A percentile compares a stretch with the other conserved stretches of the same genome.
These are phyloP conservation scores for Arthromyces matolae DNA, from an alignment of 768 basidiomycete genomes.

Conservation along the genomic window DNA sequence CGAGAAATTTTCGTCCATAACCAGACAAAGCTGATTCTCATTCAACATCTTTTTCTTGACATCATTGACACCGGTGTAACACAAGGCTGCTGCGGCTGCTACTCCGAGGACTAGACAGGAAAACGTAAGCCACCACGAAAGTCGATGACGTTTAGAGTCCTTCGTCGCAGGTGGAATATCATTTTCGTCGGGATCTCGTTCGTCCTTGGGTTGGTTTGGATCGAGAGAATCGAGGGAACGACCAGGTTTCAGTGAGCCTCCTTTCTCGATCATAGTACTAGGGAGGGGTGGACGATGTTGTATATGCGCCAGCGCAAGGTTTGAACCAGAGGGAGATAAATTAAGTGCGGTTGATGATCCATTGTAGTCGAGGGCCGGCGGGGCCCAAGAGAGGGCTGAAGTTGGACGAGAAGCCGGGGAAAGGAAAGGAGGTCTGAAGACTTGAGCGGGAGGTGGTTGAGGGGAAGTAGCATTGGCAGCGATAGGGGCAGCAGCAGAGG, in stretches of 20 bases:
- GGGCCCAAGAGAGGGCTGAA: conserved; percentile 52
- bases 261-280: conserved; percentile 44
- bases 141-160: conserved; percentile 12
- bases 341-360: conserved; percentile 24
- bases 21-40: conserved; percentile 48
- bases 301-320: conserved; percentile 33
- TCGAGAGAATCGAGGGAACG: neutral
- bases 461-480: conserved; percentile 29
- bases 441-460: conserved; percentile 40
- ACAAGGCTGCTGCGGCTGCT: conserved; percentile 45
- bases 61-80: conserved; percentile 48
- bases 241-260: conserved; percentile 2
- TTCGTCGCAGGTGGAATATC: neutral
- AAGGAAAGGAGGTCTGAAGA: conserved; percentile 68
- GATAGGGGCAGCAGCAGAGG: conserved; percentile 41
- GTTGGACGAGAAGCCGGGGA: conserved; percentile 66
- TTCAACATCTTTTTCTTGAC: conserved; percentile 36
- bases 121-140: conserved; percentile 48
- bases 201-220: too few relatives aligned
- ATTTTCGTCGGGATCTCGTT: neutral
- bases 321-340: conserved; percentile 21
- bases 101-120: conserved; percentile 51
- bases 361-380: conserved; percentile 26
- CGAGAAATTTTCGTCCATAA: conserved; percentile 70
- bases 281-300: conserved; percentile 47